Evolutionary conservation across 163 green algal species (phyloP), one percentile per base, ranked within the genome.

Genomic region (Volvox carteri): DNA sequence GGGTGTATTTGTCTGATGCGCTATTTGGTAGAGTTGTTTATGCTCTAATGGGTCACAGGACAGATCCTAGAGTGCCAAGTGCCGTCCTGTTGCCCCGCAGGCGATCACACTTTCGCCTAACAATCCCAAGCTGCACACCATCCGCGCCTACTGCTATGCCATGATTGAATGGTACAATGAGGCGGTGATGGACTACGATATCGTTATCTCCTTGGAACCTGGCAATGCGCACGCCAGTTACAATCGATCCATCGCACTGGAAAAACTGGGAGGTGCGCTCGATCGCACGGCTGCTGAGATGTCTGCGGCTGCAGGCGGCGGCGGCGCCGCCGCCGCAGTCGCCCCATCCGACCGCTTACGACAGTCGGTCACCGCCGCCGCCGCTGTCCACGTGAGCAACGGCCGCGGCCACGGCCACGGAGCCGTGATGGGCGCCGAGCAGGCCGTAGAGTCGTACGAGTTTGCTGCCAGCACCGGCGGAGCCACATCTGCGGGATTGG

Each of bases 141-240:
- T 94, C 86, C 92, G 95, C 23, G 96, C 92, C 6, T 98, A 97
- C 91, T 98, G 96, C 91, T 90, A 94, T 42, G 96, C 96, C 76
- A 96, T 95, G 79, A 73, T 98, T n/a, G 95, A 92, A 2, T 87
- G 86, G 35, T 98, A 95, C 78, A 67, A 85, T 5, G 93, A 96
- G 54, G 95, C 96, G 0, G 88, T 97, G 33, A 70, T 72, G 6
- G 95, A 97, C 84, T 98, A 98, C 85, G 81, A 95, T n/a, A 48
- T 60, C 19, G 94, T 97, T 2, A 67, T 97, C 33, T 41, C 83
- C 35, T 35, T 93, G n/a, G 94, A 97, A 62, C 90, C 91, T 1
- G 60, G 25, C 62, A 96, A 96, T 78, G 33, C 84, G 8, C 93
- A 97, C 78, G 95, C 94, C 1, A 84, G 88, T 33, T 95, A 97